These are phyloP conservation scores for Phytophthora vignae DNA, from an alignment of 352 stramenopile genomes.

Conservation along the genomic window DNA sequence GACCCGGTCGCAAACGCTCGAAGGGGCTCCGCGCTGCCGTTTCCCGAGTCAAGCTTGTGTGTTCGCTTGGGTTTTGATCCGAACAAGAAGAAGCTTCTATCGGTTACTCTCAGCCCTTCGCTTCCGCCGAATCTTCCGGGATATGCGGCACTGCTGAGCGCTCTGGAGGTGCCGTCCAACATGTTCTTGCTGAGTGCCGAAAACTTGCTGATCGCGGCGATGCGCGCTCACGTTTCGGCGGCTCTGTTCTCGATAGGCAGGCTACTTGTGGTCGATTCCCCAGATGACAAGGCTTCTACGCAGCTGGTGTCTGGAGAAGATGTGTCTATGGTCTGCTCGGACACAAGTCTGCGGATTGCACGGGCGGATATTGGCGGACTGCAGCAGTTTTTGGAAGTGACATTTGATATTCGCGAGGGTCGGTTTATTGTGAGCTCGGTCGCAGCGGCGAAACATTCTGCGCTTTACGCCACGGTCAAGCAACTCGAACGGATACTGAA, in stretches of 20 bases:
- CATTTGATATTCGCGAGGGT: constrained; percentile 82
- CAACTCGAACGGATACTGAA: constrained; percentile 80
- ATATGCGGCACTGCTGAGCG: constrained; percentile 59
- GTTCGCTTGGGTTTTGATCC: constrained; percentile 71
- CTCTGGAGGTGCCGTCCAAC: constrained; percentile 77
- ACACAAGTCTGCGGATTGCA: constrained; percentile 68
- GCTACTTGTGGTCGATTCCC: constrained; percentile 74
- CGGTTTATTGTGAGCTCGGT: constrained; percentile 76
- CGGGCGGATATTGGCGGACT: constrained; percentile 80
- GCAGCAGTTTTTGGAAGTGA: constrained; percentile 80
- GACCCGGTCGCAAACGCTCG: constrained; percentile 39
- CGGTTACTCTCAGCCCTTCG: constrained; percentile 67
- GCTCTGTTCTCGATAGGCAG: constrained; percentile 78
- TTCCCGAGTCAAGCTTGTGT: constrained; percentile 75
- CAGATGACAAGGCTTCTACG: constrained; percentile 51
- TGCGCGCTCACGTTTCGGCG: constrained; percentile 78
- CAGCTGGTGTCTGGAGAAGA: constrained; percentile 80
- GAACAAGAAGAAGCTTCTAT: constrained; percentile 68
- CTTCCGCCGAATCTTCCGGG: constrained; percentile 71
- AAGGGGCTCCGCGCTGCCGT: constrained; percentile 41
- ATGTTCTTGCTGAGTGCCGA: constrained; percentile 82
- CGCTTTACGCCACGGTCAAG: constrained; percentile 59
- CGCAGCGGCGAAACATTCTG: constrained; percentile 63
- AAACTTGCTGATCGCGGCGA: constrained; percentile 76
- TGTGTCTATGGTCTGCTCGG: constrained; percentile 66